Base-by-base conservation (phyloP, 2,329 filamentous ascomycete genomes). In the Ophiostoma tasmaniense region DNA sequence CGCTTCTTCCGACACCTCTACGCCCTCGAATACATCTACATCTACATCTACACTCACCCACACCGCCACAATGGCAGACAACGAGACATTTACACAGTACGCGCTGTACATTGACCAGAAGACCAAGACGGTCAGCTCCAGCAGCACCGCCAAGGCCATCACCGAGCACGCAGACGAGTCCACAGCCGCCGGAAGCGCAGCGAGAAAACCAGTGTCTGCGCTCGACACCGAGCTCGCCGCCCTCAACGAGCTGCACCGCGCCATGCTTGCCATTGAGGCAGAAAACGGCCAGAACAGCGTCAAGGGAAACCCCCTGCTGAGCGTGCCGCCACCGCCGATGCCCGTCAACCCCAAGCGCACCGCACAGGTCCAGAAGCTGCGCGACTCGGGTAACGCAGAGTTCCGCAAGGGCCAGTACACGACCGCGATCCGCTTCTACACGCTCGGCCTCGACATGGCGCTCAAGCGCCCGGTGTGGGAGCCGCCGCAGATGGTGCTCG, bases 321-420 rank as follows among this genome's bases (percentile, higher is more conserved):
- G 80, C 65, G 82, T 92, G 25, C 94, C 94, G 0, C 93, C 93
- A 5, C 90, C 94, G 0, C 95, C 95, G 0, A 85, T 96, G 59
- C 93, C 93, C 70, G 89, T 97, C 71, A 96, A 97, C 83, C 93
- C 92, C 67, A 97, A 97, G 81, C 92, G 94, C 76, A 89, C 86
- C 73, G 92, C 91, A 45, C 88, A 93, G 77, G 90, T 99, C 79
- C 87, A 84, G 80, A 98, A 98, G 81, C 88, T 98, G 73, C 91
- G 93, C 77, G 95, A 98, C 78, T 86, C 85, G 69, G 94, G 92
- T 75, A 97, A 97, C 82, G 81, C 81, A 70, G 87, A 91, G 74
- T 94, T 91, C 83, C 90, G 92, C 79, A 93, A 94, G 79, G 85
- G 85, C 74, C 85, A 87, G 73, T 87, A 90, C 80, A 80, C 79